Conservation (phyloP, 768 basidiomycete genomes). For the Panaeolus papilionaceus region DNA sequence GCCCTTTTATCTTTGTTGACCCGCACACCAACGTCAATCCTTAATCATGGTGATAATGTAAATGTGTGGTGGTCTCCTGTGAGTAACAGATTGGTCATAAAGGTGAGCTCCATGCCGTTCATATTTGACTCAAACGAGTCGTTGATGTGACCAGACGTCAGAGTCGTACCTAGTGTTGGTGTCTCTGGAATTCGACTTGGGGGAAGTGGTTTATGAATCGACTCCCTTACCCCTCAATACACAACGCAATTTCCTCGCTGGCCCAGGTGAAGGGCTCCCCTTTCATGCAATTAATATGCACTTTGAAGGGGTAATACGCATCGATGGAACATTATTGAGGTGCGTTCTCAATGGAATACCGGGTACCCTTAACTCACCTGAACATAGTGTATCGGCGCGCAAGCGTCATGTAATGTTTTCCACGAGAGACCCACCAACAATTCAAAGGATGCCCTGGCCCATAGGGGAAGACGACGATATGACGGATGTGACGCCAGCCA, state of each 20-base stretch:
- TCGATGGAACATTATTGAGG: conserved; percentile 80
- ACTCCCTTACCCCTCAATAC: conserved; percentile 58
- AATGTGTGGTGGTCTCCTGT: conserved; percentile 85
- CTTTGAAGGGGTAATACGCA: conserved; percentile 82
- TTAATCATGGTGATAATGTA: conserved; percentile 84
- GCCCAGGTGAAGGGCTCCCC: conserved; percentile 80
- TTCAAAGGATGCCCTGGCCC: conserved; percentile 90
- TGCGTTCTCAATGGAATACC: conserved; percentile 31
- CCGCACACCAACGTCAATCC: conserved; percentile 77
- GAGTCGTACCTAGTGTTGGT: conserved; percentile 82
- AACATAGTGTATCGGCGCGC: conserved; percentile 74
- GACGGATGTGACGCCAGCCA: conserved; percentile 37
- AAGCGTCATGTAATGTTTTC: conserved; percentile 75
- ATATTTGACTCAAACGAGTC: neutral
- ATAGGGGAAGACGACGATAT: conserved; percentile 45
- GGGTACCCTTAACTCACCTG: conserved; percentile 19
- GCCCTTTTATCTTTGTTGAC: conserved; percentile 74
- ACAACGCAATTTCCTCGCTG: conserved; percentile 74
- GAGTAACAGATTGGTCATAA: conserved; percentile 77
- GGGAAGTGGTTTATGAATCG: conserved; percentile 60
- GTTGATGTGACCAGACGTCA: conserved; percentile 63
- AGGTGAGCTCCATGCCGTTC: conserved; percentile 52
- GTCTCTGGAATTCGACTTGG: conserved; percentile 61
- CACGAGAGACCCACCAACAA: conserved; percentile 72
- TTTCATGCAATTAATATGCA: conserved; percentile 72